phyloP scores from a whole-genome alignment of 2,329 filamentous ascomycete genomes.

The Cercospora canescens region DNA sequence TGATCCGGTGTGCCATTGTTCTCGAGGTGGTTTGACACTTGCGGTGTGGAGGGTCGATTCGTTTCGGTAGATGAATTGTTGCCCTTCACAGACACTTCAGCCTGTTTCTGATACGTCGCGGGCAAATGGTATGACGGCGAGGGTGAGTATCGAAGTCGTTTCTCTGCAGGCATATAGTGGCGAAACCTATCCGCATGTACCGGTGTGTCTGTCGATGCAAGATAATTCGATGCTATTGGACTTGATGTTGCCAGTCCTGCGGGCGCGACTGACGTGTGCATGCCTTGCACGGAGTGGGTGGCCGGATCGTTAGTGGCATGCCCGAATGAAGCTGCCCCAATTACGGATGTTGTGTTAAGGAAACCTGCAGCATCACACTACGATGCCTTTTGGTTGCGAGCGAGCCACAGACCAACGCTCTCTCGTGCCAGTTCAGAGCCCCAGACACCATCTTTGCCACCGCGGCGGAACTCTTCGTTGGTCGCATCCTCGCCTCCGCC shows the following conservation, averaged over 20 bases:
- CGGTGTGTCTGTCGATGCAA: background rate
- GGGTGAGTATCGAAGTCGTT: background rate
- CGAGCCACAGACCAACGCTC: conserved; percentile 61
- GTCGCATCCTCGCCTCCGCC: conserved; percentile 52
- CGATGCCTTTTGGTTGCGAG: conserved; percentile 27
- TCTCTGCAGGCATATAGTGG: background rate
- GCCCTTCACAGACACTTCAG: background rate
- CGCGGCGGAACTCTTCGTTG: conserved; percentile 69
- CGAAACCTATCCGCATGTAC: background rate
- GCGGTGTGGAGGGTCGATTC: background rate
- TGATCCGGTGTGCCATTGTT: background rate
- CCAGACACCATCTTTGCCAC: conserved; percentile 64
- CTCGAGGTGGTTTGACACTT: background rate
- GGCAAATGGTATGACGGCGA: background rate
- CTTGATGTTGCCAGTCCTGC: background rate
- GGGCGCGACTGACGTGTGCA: background rate
- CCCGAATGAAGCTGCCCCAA: background rate
- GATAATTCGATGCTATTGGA: background rate
- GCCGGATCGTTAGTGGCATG: background rate
- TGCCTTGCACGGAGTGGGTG: background rate
- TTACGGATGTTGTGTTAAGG: background rate
- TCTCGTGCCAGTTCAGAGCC: conserved; percentile 61
- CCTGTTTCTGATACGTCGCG: background rate
- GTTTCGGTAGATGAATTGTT: background rate
- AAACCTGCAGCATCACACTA: conserved; percentile 8